A percentile compares a stretch with the other conserved stretches of the same genome.
Evolutionary conservation across 2,329 filamentous ascomycete species (phyloP).

Genomic region (Hypoxylon sp.): DNA sequence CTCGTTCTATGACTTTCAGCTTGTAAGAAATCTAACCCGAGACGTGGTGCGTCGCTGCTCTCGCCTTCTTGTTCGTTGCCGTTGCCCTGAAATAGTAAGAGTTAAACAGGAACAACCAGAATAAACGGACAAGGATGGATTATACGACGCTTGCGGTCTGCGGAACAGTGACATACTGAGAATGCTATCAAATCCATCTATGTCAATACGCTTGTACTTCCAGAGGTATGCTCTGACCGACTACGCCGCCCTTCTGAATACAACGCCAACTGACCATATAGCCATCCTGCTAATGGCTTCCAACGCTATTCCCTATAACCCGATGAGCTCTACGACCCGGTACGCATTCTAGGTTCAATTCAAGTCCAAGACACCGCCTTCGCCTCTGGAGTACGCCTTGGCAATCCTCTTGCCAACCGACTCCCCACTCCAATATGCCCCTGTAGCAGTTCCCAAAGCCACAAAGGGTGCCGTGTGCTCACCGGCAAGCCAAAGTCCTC

Average conservation of each 20-base stretch:
- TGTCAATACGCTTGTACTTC: constrained; percentile 3
- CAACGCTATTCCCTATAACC: neutral
- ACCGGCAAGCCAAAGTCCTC: constrained; percentile 86
- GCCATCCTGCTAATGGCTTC: neutral
- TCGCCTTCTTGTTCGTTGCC: neutral
- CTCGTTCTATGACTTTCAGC: too few relatives aligned
- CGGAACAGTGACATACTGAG: neutral
- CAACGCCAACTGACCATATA: neutral
- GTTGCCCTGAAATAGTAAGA: neutral
- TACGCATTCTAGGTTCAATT: constrained; percentile 12
- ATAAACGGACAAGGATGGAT: neutral
- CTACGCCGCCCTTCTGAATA: neutral
- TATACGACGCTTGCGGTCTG: neutral
- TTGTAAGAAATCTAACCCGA: neutral
- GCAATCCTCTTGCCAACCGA: constrained; percentile 75
- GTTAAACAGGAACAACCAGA: neutral
- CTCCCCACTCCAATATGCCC: constrained; percentile 93
- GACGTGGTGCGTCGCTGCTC: neutral
- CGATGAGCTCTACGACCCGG: neutral
- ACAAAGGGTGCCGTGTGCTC: constrained; percentile 94
- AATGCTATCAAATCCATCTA: neutral
- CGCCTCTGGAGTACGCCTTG: constrained; percentile 61
- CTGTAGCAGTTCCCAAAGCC: constrained; percentile 87
- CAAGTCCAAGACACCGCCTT: constrained; percentile 31
- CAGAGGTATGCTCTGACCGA: neutral